phyloP scores from a whole-genome alignment of 371 early-diverging fungal species.

The Mortierella sp. region DNA sequence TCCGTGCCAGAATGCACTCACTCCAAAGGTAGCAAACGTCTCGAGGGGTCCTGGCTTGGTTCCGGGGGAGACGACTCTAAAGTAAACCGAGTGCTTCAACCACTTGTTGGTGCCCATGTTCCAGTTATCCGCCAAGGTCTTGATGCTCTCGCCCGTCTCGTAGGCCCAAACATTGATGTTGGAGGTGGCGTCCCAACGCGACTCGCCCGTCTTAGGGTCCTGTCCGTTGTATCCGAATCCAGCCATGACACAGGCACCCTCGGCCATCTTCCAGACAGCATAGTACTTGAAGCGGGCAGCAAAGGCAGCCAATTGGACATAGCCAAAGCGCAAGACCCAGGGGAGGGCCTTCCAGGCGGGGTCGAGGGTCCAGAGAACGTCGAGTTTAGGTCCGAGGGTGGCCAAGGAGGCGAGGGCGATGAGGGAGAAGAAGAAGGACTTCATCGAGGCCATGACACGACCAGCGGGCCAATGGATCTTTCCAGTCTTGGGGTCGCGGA shows the following conservation, averaged over 20 bases:
- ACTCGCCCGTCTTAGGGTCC: slow-evolving; percentile 63
- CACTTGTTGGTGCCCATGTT: slow-evolving; percentile 91
- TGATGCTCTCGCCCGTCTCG: slow-evolving; percentile 81
- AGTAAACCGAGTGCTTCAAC: slow-evolving; percentile 88
- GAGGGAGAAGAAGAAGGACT: slow-evolving; percentile 56
- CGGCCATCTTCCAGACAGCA: slow-evolving; percentile 87
- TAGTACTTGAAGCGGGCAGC: slow-evolving; percentile 87
- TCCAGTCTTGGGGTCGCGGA: slow-evolving; percentile 56
- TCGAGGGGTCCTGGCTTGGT: slow-evolving; percentile 67
- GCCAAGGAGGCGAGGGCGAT: slow-evolving; percentile 57
- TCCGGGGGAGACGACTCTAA: slow-evolving; percentile 72
- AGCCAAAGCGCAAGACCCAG: slow-evolving; percentile 61
- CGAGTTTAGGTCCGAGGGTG: slow-evolving; percentile 58
- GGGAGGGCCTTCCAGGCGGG: slow-evolving; percentile 48
- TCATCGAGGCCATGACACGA: slow-evolving; percentile 53
- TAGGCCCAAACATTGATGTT: slow-evolving; percentile 80
- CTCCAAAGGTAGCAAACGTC: slow-evolving; percentile 77
- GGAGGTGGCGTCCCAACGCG: slow-evolving; percentile 62
- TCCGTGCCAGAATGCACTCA: slow-evolving; percentile 95
- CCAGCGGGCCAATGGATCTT: slow-evolving; percentile 55
- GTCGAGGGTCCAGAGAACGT: slow-evolving; percentile 57
- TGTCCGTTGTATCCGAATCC: slow-evolving; percentile 90
- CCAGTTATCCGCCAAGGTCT: slow-evolving; percentile 83
- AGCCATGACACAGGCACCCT: slow-evolving; percentile 86
- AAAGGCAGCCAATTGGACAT: slow-evolving; percentile 75